Conservation (phyloP, 768 basidiomycete species). For the Gelatoporia subvermispora region DNA sequence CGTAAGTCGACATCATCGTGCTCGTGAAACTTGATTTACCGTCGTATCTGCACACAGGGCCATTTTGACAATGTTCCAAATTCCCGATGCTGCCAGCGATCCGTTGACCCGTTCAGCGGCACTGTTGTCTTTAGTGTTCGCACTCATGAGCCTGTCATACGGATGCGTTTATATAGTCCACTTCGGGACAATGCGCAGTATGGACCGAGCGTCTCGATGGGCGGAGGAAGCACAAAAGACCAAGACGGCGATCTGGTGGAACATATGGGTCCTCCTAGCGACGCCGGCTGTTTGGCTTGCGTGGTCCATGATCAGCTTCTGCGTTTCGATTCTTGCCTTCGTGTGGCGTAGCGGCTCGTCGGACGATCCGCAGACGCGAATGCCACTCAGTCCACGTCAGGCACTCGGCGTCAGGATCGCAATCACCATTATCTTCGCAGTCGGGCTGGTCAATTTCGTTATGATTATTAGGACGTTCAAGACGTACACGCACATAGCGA, state of each 20-base stretch:
- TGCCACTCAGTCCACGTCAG: conserved; percentile 31
- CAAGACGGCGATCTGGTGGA: conserved; percentile 49
- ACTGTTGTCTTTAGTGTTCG: conserved; percentile 59
- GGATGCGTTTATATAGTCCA: conserved; percentile 72
- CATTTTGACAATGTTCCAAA: conserved; percentile 67
- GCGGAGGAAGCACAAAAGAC: conserved; percentile 64
- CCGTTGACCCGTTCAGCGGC: conserved; percentile 60
- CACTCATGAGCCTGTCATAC: conserved; percentile 66
- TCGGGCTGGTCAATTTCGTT: conserved; percentile 58
- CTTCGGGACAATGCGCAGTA: conserved; percentile 68
- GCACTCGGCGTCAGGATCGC: conserved; percentile 50
- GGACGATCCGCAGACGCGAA: conserved; percentile 26
- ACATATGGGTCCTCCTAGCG: conserved; percentile 65
- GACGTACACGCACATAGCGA: conserved; percentile 35
- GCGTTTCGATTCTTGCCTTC: conserved; percentile 57
- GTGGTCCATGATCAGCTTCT: conserved; percentile 70
- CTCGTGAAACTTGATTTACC: neutral
- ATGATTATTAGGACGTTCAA: conserved; percentile 60
- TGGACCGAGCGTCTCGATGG: conserved; percentile 68
- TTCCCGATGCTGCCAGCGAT: conserved; percentile 43
- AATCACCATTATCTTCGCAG: conserved; percentile 46
- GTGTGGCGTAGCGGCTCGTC: conserved; percentile 60
- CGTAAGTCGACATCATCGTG: conserved; percentile 33
- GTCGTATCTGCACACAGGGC: too few species aligned
- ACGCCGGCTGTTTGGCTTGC: conserved; percentile 69